Conservation (phyloP, 768 basidiomycete species). For the Ephemerocybe angulata region DNA sequence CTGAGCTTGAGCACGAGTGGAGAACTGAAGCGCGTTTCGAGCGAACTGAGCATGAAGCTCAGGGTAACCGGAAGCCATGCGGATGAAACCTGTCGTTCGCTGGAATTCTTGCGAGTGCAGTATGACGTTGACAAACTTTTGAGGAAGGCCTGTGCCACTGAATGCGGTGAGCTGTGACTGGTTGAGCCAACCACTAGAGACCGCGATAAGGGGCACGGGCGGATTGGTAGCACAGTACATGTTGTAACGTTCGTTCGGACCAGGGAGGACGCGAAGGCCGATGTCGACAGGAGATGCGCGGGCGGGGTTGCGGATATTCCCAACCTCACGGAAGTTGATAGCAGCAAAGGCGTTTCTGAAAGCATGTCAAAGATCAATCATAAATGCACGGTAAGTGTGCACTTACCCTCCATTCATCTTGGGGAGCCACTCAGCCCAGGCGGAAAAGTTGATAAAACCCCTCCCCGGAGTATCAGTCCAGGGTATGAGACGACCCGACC, state of each 20-base stretch:
- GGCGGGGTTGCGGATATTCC: background rate
- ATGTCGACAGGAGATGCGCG: background rate
- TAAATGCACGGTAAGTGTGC: background rate
- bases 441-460: background rate
- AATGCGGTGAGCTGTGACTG: background rate
- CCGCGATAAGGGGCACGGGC: background rate
- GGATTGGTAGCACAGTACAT: background rate
- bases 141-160: background rate
- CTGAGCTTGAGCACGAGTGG: background rate
- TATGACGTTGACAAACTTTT: background rate
- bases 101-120: slow-evolving; percentile 8
- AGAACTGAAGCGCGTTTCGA: slow-evolving; percentile 2
- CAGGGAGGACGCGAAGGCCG: background rate
- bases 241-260: background rate
- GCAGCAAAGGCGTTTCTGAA: background rate
- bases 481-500: background rate
- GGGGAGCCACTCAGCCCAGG: background rate
- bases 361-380: background rate
- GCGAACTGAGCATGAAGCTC: background rate
- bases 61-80: background rate
- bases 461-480: background rate
- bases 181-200: background rate
- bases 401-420: background rate
- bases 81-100: background rate
- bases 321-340: background rate